A percentile compares a stretch with the other conserved stretches of the same genome.
Conservation (phyloP, 2,329 filamentous ascomycete species). For the Trichoderma breve region DNA sequence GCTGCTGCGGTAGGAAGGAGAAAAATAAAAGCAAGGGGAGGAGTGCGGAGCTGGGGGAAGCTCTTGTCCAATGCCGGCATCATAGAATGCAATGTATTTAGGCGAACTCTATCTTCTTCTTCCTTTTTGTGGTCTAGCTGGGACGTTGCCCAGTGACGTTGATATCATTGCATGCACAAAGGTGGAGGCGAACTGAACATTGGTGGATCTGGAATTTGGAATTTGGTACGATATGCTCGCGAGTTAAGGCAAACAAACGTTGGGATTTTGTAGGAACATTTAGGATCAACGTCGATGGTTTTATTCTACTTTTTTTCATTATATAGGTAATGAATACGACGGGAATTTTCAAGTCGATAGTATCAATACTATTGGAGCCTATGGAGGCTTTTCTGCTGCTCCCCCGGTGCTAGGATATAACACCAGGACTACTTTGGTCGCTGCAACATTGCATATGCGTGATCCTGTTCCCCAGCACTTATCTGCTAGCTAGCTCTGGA, state of each 20-base stretch:
- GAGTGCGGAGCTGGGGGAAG: background rate
- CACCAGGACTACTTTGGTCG: background rate
- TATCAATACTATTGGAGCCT: background rate
- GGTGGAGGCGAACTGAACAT: constrained; percentile 11
- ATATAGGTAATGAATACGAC: background rate
- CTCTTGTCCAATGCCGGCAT: constrained; percentile 11
- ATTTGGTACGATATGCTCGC: constrained; percentile 4
- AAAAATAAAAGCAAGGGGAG: background rate
- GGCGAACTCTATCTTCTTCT: constrained; percentile 1
- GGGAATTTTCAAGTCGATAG: background rate
- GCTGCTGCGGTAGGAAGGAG: constrained; percentile 29
- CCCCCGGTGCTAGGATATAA: background rate
- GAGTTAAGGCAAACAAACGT: background rate
- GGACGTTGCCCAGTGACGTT: background rate
- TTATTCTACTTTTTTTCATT: background rate
- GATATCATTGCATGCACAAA: constrained; percentile 9
- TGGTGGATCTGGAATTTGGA: constrained; percentile 17
- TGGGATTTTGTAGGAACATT: background rate
- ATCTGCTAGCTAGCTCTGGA: background rate
- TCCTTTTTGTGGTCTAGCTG: background rate
- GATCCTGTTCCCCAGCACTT: background rate
- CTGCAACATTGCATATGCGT: background rate
- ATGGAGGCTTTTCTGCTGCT: background rate
- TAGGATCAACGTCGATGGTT: background rate
- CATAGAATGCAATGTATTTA: constrained; percentile 19